phyloP scores from a whole-genome alignment of 179 eudicot species.

The Heliamphora pulchella region DNA sequence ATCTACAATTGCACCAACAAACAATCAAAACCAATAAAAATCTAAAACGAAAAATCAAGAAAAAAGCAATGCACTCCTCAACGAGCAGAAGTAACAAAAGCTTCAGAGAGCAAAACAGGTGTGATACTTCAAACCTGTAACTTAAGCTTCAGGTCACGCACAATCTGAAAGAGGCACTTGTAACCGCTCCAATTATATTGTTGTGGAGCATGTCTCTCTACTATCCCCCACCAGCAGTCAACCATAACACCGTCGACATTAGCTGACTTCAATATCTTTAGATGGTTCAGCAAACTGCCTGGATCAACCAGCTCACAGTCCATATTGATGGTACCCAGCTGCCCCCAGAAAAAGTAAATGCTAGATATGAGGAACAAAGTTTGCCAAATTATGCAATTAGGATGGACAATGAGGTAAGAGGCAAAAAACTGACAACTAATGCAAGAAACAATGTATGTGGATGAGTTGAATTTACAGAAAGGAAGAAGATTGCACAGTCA shows the following conservation, averaged over 20 bases:
- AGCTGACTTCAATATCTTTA: constrained; percentile 50
- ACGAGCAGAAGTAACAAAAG: background rate
- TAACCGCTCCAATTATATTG: constrained; percentile 72
- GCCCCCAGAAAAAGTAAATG: constrained; percentile 17
- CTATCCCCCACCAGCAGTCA: constrained; percentile 98
- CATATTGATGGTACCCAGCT: constrained; percentile 57
- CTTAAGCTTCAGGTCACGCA: constrained; percentile 56
- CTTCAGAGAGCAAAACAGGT: constrained; percentile 5
- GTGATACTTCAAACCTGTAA: constrained; percentile 45
- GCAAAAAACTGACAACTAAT: background rate
- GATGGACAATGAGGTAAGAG: background rate
- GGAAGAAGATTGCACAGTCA: background rate
- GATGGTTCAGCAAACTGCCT: constrained; percentile 39
- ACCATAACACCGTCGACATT: constrained; percentile 89
- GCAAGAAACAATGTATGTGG: background rate
- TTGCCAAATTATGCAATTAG: constrained; percentile 3
- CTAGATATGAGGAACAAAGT: constrained; percentile 13
- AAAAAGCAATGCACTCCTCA: background rate
- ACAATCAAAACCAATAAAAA: background rate
- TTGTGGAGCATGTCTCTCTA: constrained; percentile 62
- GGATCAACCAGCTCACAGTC: constrained; percentile 65
- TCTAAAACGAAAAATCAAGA: background rate
- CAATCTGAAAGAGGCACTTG: constrained; percentile 54
- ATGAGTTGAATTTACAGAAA: background rate
- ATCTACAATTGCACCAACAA: background rate